These are phyloP conservation scores for Aspergillus calidoustus DNA, from an alignment of 2,329 filamentous ascomycete species.

Conservation along the genomic window DNA sequence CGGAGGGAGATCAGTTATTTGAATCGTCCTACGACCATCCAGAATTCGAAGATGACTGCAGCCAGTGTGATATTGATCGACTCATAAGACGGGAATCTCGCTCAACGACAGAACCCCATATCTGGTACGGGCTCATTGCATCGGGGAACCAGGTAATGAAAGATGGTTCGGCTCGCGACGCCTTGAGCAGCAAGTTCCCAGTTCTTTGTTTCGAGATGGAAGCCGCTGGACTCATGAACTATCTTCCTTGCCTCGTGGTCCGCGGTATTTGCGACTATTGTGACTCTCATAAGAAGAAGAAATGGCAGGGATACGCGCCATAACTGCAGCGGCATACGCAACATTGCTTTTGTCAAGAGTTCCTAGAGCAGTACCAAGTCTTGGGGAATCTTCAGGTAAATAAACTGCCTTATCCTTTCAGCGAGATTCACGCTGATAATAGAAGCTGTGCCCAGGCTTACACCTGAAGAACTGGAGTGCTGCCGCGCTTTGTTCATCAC, in stretches of 20 bases:
- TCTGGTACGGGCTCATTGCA: slow-evolving; percentile 11
- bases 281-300: slow-evolving; percentile 16
- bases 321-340: not conserved
- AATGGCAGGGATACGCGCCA: slow-evolving; percentile 4
- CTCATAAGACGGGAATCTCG: not conserved
- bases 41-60: not conserved
- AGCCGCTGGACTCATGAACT: slow-evolving; percentile 7
- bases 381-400: not conserved
- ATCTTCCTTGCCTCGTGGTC: slow-evolving; percentile 21
- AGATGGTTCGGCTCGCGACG: not conserved
- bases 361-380: not conserved
- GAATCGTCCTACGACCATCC: not conserved
- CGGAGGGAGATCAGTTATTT: not conserved
- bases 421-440: not conserved
- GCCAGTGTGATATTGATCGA: not conserved
- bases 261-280: slow-evolving; percentile 26
- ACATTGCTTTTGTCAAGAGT: not conserved
- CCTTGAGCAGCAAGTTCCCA: not conserved
- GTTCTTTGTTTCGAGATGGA: slow-evolving; percentile 13
- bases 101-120: not conserved
- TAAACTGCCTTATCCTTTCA: not conserved
- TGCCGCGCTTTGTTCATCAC: not conserved
- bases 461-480: not conserved
- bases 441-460: not conserved
- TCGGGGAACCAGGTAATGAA: slow-evolving; percentile 14